Evolutionary conservation across 352 stramenopile species (phyloP), one percentile per base, ranked within the genome.

Genomic region (Phytophthora macrochlamydospora): DNA sequence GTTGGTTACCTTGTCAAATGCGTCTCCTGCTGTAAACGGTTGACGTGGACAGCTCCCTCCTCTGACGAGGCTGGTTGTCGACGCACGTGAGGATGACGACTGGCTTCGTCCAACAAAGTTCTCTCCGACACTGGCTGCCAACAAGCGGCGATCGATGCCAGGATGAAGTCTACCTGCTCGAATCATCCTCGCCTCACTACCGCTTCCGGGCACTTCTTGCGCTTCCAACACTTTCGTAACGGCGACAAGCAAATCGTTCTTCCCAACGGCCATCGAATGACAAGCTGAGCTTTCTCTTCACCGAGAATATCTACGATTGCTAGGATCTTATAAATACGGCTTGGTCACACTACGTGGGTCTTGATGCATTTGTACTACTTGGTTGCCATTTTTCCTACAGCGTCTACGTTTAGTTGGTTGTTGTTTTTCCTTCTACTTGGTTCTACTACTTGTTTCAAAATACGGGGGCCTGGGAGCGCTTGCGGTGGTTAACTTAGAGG

Each of bases 381-480:
- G 18, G 18, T 24, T 24, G 18, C 18, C 18, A 24, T 24, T 24
- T 24, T 71, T 64, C 51, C 65, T 75, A 68, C 61, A 67, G 51
- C 67, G 45, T 74, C 67, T 67, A 69, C 65, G 48, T 62, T 24
- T 73, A 69, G 42, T 75, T 57, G 18, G 18, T 24, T 24, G 18
- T 24, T 24, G 18, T 24, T 24, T 24, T 24, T 24, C 18, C 18
- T 53, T 56, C 44, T 52, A 28, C 32, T 53, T 24, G 18, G 18
- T 24, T 75, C 63, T 72, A 71, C 67, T 74, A 71, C 45, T 71
- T 63, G 45, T 71, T 73, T 67, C 67, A 74, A 74, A 74, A 70
- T 74, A 74, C 38, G 50, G 61, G 18, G 18, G 18, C 18, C 18
- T 24, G 18, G 18, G 18, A 24, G 18, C 18, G 18, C 18, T 24